Percentiles rank a stretch among this genome's conserved stretches.
phyloP scores from a whole-genome alignment of 306 rosid species.

The Aeschynomene evenia region DNA sequence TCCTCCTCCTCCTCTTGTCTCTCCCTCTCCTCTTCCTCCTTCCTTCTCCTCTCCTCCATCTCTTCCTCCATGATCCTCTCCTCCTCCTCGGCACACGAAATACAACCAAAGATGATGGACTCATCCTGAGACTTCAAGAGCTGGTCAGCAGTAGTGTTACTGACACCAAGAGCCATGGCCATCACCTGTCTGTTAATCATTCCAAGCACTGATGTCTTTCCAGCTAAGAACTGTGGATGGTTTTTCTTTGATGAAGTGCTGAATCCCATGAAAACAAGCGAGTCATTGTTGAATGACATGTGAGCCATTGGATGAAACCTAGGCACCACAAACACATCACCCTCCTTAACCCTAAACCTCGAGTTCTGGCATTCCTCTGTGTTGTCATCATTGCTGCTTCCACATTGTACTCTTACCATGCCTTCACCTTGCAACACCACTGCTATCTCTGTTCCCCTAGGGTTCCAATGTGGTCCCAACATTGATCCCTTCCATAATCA shows the following conservation, averaged over 20 bases:
- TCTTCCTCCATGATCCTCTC: constrained; percentile 58
- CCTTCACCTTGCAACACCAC: constrained; percentile 67
- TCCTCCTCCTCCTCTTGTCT: neutral
- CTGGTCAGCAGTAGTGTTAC: constrained; percentile 41
- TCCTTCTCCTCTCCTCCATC: constrained; percentile 30
- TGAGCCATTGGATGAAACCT: constrained; percentile 93
- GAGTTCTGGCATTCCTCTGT: constrained; percentile 40
- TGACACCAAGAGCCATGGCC: constrained; percentile 67
- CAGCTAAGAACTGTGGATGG: constrained; percentile 70
- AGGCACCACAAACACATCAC: constrained; percentile 72
- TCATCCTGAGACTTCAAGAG: constrained; percentile 48
- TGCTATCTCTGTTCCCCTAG: constrained; percentile 65
- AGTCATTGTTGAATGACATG: constrained; percentile 63
- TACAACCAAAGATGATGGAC: constrained; percentile 61
- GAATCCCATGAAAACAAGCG: constrained; percentile 79
- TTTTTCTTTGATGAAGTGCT: constrained; percentile 52
- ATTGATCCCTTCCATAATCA: constrained; percentile 85
- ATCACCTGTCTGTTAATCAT: constrained; percentile 48
- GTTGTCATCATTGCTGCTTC: constrained; percentile 25
- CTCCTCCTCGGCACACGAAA: constrained; percentile 86
- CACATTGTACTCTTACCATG: constrained; percentile 64
- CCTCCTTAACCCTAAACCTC: constrained; percentile 67
- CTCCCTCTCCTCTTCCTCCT: constrained; percentile 38
- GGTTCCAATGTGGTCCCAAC: constrained; percentile 97
- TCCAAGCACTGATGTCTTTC: constrained; percentile 58